Conservation (phyloP, 805 yeast species). For the Torulaspora microellipsoides region DNA sequence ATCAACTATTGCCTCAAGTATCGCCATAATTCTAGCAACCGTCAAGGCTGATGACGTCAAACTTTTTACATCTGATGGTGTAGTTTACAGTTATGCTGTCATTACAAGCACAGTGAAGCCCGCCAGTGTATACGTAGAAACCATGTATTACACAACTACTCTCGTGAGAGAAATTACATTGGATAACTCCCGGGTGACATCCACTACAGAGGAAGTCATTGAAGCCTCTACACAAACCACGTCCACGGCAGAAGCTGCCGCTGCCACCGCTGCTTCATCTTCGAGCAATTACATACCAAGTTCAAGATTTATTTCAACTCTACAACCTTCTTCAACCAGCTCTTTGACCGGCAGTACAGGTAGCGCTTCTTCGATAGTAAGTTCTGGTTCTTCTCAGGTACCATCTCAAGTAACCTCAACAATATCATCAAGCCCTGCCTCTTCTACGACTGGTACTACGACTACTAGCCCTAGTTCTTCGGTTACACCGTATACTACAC, state of each 20-base stretch:
- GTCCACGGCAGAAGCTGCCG: conserved; percentile 5
- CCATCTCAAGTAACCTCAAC: conserved; percentile 1
- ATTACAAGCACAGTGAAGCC: conserved; percentile 34
- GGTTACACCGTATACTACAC: conserved; percentile 11
- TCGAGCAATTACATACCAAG: conserved; percentile 3
- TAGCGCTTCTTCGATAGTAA: not conserved
- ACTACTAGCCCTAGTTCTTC: conserved; percentile 9
- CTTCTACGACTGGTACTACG: conserved; percentile 12
- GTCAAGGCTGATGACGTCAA: conserved; percentile 20
- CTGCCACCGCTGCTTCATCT: conserved; percentile 2
- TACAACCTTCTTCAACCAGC: conserved; percentile 11
- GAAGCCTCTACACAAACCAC: conserved; percentile 19
- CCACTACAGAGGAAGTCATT: conserved; percentile 29
- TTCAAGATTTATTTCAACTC: conserved; percentile 4
- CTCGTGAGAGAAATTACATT: conserved; percentile 29
- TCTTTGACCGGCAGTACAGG: conserved; percentile 5
- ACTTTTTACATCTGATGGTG: conserved; percentile 34
- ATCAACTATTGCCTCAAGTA: conserved; percentile 13
- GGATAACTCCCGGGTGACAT: conserved; percentile 24
- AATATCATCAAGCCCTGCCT: conserved; percentile 1
- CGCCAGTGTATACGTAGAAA: conserved; percentile 31
- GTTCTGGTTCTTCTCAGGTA: not conserved
- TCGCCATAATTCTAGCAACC: conserved; percentile 16
- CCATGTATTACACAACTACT: conserved; percentile 34
- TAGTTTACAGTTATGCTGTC: conserved; percentile 35